phyloP scores from a whole-genome alignment of 2,329 filamentous ascomycete genomes.

The Epichloe sp. region DNA sequence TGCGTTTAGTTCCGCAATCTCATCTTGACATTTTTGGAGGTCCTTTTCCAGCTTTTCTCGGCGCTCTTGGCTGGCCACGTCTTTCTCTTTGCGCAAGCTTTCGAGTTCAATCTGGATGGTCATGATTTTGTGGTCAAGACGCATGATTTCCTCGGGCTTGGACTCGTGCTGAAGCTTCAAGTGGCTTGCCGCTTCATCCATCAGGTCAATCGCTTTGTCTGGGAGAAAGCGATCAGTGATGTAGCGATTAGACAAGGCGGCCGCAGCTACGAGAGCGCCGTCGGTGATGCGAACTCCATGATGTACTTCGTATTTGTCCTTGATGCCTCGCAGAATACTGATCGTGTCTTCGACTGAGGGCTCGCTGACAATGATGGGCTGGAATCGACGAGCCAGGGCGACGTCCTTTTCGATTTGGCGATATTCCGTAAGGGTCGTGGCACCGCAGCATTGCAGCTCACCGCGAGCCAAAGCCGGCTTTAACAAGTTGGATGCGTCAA shows the following conservation, averaged over 20 bases:
- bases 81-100: slow-evolving; percentile 85
- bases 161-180: slow-evolving; percentile 89
- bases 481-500: slow-evolving; percentile 87
- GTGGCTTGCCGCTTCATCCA: slow-evolving; percentile 89
- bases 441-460: slow-evolving; percentile 88
- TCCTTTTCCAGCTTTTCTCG: slow-evolving; percentile 72
- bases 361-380: slow-evolving; percentile 87
- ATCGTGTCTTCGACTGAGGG: slow-evolving; percentile 86
- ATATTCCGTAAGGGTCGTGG: slow-evolving; percentile 87
- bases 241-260: slow-evolving; percentile 86
- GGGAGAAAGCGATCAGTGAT: slow-evolving; percentile 93
- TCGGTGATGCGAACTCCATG: slow-evolving; percentile 94
- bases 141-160: slow-evolving; percentile 88
- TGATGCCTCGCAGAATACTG: slow-evolving; percentile 89
- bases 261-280: slow-evolving; percentile 79
- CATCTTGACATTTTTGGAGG: slow-evolving; percentile 62
- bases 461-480: slow-evolving; percentile 90
- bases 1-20: slow-evolving; percentile 60
- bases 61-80: slow-evolving; percentile 76
- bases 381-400: slow-evolving; percentile 81
- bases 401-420: slow-evolving; percentile 92
- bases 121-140: slow-evolving; percentile 88
- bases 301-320: slow-evolving; percentile 94
- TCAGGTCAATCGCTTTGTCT: slow-evolving; percentile 93
- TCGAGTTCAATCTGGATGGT: slow-evolving; percentile 96